phyloP scores from a whole-genome alignment of 169 alveolate genomes.

The Plasmodium cynomolgi region DNA sequence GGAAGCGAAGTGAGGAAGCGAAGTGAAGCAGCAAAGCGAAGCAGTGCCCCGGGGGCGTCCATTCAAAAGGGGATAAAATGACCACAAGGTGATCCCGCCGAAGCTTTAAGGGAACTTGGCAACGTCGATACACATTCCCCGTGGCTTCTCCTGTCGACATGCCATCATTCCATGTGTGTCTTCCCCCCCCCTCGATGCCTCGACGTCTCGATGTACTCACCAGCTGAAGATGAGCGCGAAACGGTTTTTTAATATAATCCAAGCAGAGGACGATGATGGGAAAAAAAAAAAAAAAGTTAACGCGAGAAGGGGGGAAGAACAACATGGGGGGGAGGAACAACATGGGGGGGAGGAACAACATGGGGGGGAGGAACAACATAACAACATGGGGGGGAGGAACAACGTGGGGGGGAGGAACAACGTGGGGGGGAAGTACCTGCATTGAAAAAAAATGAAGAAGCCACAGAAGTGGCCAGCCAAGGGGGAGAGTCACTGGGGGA shows the following conservation, averaged over 20 bases:
- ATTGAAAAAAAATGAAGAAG: neutral
- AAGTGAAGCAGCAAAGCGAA: neutral
- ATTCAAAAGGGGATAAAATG: neutral
- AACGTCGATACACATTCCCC: neutral
- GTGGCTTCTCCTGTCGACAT: neutral
- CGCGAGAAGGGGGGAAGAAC: neutral
- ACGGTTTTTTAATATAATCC: slow-evolving; percentile 21
- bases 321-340: neutral
- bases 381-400: neutral
- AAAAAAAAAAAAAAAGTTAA: slow-evolving; percentile 6
- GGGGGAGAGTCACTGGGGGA: neutral
- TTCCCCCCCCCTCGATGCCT: neutral
- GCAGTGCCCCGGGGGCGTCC: neutral
- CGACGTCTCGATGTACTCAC: neutral
- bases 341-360: neutral
- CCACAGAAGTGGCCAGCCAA: neutral
- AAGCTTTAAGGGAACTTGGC: neutral
- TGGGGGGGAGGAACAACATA: neutral
- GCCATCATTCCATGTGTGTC: neutral
- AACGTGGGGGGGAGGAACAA: neutral
- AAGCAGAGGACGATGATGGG: neutral
- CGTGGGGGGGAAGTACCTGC: neutral
- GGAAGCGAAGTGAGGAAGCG: neutral
- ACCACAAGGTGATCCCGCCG: neutral
- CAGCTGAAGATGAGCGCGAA: slow-evolving; percentile 42